Evolutionary conservation across 495 filamentous ascomycete genomes (phyloP).

Genomic region (Penicillium canariense): DNA sequence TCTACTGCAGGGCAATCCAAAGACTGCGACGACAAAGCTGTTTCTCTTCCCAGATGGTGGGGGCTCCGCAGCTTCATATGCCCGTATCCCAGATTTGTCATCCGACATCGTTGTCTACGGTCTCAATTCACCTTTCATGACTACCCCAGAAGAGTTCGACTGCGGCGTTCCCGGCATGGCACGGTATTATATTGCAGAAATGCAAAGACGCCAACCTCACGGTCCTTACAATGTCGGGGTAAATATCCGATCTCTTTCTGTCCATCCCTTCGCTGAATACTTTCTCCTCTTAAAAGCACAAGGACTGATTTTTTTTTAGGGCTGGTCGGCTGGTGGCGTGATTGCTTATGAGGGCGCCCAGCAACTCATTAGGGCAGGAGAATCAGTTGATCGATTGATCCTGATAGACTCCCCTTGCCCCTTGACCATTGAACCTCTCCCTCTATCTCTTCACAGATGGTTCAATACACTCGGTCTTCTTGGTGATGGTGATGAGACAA

Average conservation of each 20-base stretch:
- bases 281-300: no score
- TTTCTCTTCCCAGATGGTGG: conserved; percentile 78
- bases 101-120: conserved; percentile 54
- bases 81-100: conserved; percentile 42
- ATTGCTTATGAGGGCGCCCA: conserved; percentile 39
- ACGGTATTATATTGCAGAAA: conserved; percentile 57
- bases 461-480: conserved; percentile 3
- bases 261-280: neutral
- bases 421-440: neutral
- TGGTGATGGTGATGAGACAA: neutral
- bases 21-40: conserved; percentile 45
- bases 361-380: conserved; percentile 27
- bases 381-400: conserved; percentile 32
- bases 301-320: conserved; percentile 29
- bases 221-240: conserved; percentile 65
- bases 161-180: conserved; percentile 30
- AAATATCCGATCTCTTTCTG: neutral
- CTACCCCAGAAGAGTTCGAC: conserved; percentile 48
- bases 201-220: conserved; percentile 58
- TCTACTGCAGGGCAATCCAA: neutral
- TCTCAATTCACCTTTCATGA: conserved; percentile 64
- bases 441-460: neutral
- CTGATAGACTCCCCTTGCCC: conserved; percentile 35
- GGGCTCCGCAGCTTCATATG: conserved; percentile 66
- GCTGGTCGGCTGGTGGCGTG: conserved; percentile 52